Evolutionary conservation across 768 basidiomycete genomes (phyloP), one percentile per base, ranked within the genome.

Genomic region (Rhizopogon roseolus): DNA sequence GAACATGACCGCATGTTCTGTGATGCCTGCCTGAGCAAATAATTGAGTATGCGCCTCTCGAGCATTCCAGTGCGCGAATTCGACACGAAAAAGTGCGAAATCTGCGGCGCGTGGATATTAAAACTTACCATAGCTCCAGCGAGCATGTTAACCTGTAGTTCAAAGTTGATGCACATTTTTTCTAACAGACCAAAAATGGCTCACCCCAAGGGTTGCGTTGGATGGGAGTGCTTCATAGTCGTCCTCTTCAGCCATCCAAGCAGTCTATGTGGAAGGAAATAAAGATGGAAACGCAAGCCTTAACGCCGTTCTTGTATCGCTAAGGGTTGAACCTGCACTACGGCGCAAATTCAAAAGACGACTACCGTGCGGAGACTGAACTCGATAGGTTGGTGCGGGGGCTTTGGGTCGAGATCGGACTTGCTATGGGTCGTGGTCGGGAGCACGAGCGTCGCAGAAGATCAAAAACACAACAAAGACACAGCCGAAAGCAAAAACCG

Each of bases 1-100:
- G 68, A 91, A 99, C 89, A 99, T 98, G 67, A 97, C 93, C 29
- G 94, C 90, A 74, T 99, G 97, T 70, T 99, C 97, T 51, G 95
- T 94, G 62, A 99, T 98, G 56, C 97, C 97, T 62, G 97, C 97
- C 94, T 96, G 67, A 25, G 54, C n/a, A 27, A 60, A 41, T 36
- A 9, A n/a, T 27, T 69, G 19, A 71, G 59, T 51, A 54, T 41
- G 29, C 6, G 6, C 52, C 3, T 9, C 36, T 50, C 39, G 14
- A 36, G 29, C 34, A 43, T 32, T 32, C 37, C 39, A 34, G n/a
- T 17, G 22, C 46, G 14, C 14, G 9, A 36, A 36, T 25, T 22
- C 14, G 19, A 22, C 19, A 16, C 22, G 22, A 3, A 14, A 13
- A 22, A 46, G 45, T 34, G 32, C 32, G 32, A 22, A 22, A 32